A percentile compares a stretch with the other conserved stretches of the same genome.
Evolutionary conservation across 2,329 filamentous ascomycete genomes (phyloP).

Genomic region (Taxawa tesnikishii): DNA sequence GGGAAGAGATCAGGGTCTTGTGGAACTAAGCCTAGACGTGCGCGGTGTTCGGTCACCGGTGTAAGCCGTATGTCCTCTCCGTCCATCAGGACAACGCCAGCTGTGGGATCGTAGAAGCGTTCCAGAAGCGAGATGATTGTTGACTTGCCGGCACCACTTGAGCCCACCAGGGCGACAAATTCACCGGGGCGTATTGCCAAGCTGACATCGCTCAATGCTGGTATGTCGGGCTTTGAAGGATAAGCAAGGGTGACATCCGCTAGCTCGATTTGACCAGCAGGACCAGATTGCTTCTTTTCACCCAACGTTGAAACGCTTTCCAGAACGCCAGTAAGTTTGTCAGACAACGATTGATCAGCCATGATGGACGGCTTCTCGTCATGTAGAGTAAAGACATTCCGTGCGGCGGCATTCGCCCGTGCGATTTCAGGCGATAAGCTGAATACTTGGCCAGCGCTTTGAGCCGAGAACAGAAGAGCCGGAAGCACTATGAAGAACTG

Average conservation of each 20-base stretch:
- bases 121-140: slow-evolving; percentile 34
- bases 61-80: slow-evolving; percentile 27
- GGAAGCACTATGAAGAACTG: slow-evolving; percentile 35
- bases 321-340: slow-evolving; percentile 3
- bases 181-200: slow-evolving; percentile 38
- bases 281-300: not conserved
- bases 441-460: slow-evolving; percentile 34
- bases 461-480: slow-evolving; percentile 33
- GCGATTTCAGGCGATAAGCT: slow-evolving; percentile 33
- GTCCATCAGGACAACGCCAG: slow-evolving; percentile 27
- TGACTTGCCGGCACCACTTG: slow-evolving; percentile 33
- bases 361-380: slow-evolving; percentile 28
- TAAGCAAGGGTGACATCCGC: slow-evolving; percentile 27
- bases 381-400: slow-evolving; percentile 29
- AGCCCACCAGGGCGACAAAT: slow-evolving; percentile 37
- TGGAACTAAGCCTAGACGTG: slow-evolving; percentile 28
- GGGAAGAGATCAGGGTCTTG: slow-evolving; percentile 35
- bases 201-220: slow-evolving; percentile 33
- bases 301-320: slow-evolving; percentile 1
- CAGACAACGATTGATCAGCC: slow-evolving; percentile 3
- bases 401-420: slow-evolving; percentile 30
- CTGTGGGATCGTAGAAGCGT: slow-evolving; percentile 30
- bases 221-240: slow-evolving; percentile 20
- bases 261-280: slow-evolving; percentile 15
- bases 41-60: slow-evolving; percentile 23